Evolutionary conservation across 805 yeast species (phyloP).

Genomic region (Sugiyamaella mastotermitis): DNA sequence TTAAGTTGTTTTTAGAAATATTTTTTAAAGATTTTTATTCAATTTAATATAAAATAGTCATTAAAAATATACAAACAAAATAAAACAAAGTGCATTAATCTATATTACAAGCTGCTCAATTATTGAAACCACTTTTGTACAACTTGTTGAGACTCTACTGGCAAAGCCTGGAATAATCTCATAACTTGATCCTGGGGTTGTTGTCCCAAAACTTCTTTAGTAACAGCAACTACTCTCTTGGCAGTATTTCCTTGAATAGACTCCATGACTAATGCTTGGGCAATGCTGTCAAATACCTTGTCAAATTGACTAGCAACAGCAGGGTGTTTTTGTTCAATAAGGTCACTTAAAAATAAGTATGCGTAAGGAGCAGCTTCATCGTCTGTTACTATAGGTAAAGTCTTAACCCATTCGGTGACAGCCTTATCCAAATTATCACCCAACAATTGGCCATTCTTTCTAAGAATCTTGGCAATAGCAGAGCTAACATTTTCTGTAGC

Average conservation of each 20-base stretch:
- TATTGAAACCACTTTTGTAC: slow-evolving; percentile 50
- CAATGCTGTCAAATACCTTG: slow-evolving; percentile 58
- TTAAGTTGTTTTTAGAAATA: too few species aligned
- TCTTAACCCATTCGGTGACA: slow-evolving; percentile 68
- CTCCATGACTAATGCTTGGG: slow-evolving; percentile 66
- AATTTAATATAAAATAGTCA: neutral
- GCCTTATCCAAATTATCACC: slow-evolving; percentile 48
- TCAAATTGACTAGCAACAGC: slow-evolving; percentile 49
- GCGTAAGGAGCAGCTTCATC: slow-evolving; percentile 84
- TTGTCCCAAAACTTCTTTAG: slow-evolving; percentile 56
- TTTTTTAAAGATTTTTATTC: too few species aligned
- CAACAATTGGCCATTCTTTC: slow-evolving; percentile 55
- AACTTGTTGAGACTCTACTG: slow-evolving; percentile 53
- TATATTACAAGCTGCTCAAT: too few species aligned
- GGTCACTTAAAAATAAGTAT: slow-evolving; percentile 65
- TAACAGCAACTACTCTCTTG: slow-evolving; percentile 51
- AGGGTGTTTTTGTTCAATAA: slow-evolving; percentile 64
- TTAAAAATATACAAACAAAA: slow-evolving; percentile 15
- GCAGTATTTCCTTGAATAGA: slow-evolving; percentile 70
- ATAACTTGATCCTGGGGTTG: slow-evolving; percentile 68
- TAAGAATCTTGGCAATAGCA: slow-evolving; percentile 79
- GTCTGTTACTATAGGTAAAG: slow-evolving; percentile 79
- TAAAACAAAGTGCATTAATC: too few species aligned
- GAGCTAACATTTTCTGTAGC: slow-evolving; percentile 85
- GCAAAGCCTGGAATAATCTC: slow-evolving; percentile 54